Evolutionary conservation across 495 filamentous ascomycete genomes (phyloP).

Genomic region (Peziza echinospora): DNA sequence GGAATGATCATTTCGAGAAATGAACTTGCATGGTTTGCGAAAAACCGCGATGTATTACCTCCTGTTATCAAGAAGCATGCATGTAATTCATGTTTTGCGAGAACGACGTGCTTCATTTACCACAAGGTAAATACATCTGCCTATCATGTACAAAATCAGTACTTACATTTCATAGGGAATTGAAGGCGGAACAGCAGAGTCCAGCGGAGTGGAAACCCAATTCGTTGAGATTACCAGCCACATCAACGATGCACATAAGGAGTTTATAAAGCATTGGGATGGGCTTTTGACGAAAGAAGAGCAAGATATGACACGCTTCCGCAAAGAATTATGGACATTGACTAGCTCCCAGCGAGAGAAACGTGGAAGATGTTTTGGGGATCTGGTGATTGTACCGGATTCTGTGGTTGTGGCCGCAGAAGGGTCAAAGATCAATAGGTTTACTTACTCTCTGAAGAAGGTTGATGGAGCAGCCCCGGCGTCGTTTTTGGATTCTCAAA

Average conservation of each 20-base stretch:
- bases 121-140: slow-evolving; percentile 42
- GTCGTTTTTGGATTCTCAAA: slow-evolving; percentile 76
- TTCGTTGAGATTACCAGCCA: slow-evolving; percentile 57
- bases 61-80: slow-evolving; percentile 62
- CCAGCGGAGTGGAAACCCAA: slow-evolving; percentile 48
- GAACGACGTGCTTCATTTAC: slow-evolving; percentile 75
- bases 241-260: slow-evolving; percentile 45
- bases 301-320: slow-evolving; percentile 58
- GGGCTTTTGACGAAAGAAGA: slow-evolving; percentile 83
- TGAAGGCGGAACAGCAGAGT: slow-evolving; percentile 66
- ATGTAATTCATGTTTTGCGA: slow-evolving; percentile 71
- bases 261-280: slow-evolving; percentile 91
- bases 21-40: slow-evolving; percentile 58
- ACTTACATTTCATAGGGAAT: slow-evolving; percentile 5
- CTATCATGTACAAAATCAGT: not conserved
- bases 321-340: slow-evolving; percentile 88
- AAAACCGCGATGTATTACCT: slow-evolving; percentile 59
- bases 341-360: slow-evolving; percentile 70
- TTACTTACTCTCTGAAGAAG: slow-evolving; percentile 62
- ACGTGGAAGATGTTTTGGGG: slow-evolving; percentile 54
- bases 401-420: slow-evolving; percentile 43
- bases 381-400: slow-evolving; percentile 57
- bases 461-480: slow-evolving; percentile 32
- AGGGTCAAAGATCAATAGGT: slow-evolving; percentile 71
- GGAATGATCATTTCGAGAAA: slow-evolving; percentile 98